phyloP scores from a whole-genome alignment of 164 flowering plant species.

The Magnolia changhungtana region DNA sequence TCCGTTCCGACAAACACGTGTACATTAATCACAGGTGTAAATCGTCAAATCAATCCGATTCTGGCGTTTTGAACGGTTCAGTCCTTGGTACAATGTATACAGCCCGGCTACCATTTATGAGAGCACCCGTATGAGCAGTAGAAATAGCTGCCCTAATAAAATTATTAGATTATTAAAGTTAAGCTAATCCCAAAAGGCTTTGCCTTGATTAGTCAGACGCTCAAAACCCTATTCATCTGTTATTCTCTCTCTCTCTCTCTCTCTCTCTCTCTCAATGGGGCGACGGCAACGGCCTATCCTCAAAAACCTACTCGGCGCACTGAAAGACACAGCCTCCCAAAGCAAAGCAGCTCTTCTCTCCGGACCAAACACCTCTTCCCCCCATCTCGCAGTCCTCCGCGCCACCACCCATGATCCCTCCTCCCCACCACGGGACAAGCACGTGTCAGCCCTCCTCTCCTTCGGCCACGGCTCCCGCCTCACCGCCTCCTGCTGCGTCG shows the following conservation, averaged over 20 bases:
- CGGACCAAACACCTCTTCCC: conserved; percentile 26
- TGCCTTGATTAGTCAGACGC: not conserved
- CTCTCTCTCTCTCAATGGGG: conserved; percentile 18
- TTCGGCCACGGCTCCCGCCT: conserved; percentile 46
- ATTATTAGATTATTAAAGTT: too few relatives aligned
- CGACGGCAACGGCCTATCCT: conserved; percentile 14
- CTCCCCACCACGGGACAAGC: conserved; percentile 33
- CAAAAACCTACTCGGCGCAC: conserved; percentile 36
- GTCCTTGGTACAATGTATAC: too few relatives aligned
- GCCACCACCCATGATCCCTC: conserved; percentile 69
- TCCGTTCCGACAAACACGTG: too few relatives aligned
- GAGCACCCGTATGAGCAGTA: too few relatives aligned
- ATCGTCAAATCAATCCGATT: too few relatives aligned
- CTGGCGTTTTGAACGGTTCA: too few relatives aligned
- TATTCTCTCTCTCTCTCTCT: not conserved
- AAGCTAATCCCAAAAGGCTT: too few relatives aligned
- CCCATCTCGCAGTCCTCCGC: conserved; percentile 46
- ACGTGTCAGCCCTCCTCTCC: conserved; percentile 45
- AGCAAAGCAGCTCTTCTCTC: conserved; percentile 62
- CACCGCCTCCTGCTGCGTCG: conserved; percentile 49
- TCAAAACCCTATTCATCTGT: not conserved
- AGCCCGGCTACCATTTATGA: too few relatives aligned
- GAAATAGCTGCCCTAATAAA: too few relatives aligned
- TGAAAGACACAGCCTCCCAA: conserved; percentile 71
- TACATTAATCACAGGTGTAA: too few relatives aligned